Evolutionary conservation across 371 early-diverging fungal species (phyloP), one percentile per base, ranked within the genome.

Genomic region (Mortierella sp.): DNA sequence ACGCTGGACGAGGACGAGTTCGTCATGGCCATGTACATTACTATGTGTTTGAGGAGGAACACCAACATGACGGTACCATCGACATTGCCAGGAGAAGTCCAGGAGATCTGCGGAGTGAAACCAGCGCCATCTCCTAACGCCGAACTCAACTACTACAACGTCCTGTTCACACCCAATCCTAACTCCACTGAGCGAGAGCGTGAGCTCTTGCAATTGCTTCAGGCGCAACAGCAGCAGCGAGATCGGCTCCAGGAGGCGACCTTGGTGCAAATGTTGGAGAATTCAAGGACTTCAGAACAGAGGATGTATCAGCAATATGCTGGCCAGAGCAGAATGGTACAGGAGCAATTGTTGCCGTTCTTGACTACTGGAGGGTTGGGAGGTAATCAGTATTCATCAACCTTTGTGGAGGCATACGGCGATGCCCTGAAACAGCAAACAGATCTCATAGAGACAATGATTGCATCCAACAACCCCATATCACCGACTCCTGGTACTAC

Each of bases 11-110:
- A 65, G 38, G 65, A 65, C 24, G 65, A 65, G 31, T 65, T 38
- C 38, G 38, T 65, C 21, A 65, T 65, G 65, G 65, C 65, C 65
- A 65, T 65, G 65, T 65, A 65, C 21, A 21, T 65, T 21, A 21
- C 31, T 7, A 65, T 65, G 65, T 38, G 38, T 3, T 31, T 65
- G 2, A 65, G 31, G 21, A 38, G 7, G 38, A 65, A 38, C 2
- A 7, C 34, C 7, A 65, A 31, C 65, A 21, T 14, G 9, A 31
- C 5, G 65, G 0, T 65, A 16, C 65, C 65, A 7, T 31, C 65
- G 9, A 19, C 65, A 38, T 31, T 65, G 8, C 65, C 65, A 21
- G 65, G 19, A 38, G 65, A 65, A 21, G 38, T 65, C 65, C 34
- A 8, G 65, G 16, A 65, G 21, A 65, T 38, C 38, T 65, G 65